These are phyloP conservation scores for Clarireedia paspali DNA, from an alignment of 2,329 filamentous ascomycete species.

Conservation along the genomic window DNA sequence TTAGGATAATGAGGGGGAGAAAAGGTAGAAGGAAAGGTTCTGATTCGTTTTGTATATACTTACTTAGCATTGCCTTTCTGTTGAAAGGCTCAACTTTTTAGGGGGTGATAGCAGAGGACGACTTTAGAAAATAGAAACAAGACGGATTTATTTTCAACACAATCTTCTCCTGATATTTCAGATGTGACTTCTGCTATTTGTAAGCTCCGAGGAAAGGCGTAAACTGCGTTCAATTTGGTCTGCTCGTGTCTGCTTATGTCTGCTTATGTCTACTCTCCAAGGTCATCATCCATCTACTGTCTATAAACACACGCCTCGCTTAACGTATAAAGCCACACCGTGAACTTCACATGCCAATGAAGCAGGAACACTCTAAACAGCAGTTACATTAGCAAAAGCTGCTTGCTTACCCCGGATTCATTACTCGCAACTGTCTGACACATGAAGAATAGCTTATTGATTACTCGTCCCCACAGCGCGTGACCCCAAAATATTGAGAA, in stretches of 20 bases:
- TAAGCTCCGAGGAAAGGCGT: no score
- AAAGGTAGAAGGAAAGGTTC: background rate
- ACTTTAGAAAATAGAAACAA: no score
- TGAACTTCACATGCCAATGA: slow-evolving; percentile 2
- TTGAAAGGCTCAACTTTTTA: background rate
- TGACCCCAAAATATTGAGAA: background rate
- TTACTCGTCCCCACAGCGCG: background rate
- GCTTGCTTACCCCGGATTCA: background rate
- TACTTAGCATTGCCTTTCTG: background rate
- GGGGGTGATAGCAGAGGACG: no score
- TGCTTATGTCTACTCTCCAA: no score
- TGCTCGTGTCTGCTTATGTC: no score
- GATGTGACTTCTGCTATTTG: background rate
- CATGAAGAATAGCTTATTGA: background rate
- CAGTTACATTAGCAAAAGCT: no score
- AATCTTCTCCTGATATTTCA: no score
- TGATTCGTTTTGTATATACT: slow-evolving; percentile 7
- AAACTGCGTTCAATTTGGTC: no score
- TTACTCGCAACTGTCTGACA: background rate
- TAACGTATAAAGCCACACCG: no score
- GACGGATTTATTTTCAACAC: no score
- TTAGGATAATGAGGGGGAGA: background rate
- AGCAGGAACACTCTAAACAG: no score
- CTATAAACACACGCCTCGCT: background rate
- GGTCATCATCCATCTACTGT: no score